phyloP scores from a whole-genome alignment of 176 grass and related monocot species.

The Hordeum marinum region DNA sequence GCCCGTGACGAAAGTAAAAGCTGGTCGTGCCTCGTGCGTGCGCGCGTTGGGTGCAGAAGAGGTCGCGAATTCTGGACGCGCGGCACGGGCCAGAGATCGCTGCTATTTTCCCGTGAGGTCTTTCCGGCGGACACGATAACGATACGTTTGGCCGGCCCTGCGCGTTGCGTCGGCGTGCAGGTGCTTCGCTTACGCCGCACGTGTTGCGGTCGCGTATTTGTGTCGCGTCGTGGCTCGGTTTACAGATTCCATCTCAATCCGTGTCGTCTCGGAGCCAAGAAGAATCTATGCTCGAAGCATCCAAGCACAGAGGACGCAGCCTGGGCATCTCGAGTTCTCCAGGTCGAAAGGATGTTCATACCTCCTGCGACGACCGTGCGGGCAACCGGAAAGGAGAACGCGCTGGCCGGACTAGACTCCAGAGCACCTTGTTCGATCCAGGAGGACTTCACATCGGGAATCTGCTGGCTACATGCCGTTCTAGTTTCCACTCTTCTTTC shows the following conservation, averaged over 20 bases:
- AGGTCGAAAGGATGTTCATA: background rate
- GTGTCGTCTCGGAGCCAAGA: background rate
- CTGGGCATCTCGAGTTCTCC: background rate
- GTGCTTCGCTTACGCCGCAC: background rate
- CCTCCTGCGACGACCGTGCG: background rate
- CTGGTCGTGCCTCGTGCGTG: background rate
- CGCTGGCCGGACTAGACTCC: background rate
- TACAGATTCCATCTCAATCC: background rate
- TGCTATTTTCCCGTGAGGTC: too few species aligned
- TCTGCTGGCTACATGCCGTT: too few species aligned
- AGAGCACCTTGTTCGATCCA: too few species aligned
- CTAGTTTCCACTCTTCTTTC: too few species aligned
- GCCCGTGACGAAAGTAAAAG: background rate
- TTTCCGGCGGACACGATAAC: background rate
- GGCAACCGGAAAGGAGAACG: background rate
- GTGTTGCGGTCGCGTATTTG: background rate
- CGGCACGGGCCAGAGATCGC: background rate
- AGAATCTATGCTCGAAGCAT: constrained; percentile 15
- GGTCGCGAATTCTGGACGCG: background rate
- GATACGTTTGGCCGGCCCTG: background rate
- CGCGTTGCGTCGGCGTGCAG: background rate
- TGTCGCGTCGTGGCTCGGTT: too few species aligned
- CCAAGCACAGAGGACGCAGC: background rate
- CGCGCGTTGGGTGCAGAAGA: background rate
- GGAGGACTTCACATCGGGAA: too few species aligned